Conservation (phyloP, 805 yeast genomes). For the Teunomyces tritomae region DNA sequence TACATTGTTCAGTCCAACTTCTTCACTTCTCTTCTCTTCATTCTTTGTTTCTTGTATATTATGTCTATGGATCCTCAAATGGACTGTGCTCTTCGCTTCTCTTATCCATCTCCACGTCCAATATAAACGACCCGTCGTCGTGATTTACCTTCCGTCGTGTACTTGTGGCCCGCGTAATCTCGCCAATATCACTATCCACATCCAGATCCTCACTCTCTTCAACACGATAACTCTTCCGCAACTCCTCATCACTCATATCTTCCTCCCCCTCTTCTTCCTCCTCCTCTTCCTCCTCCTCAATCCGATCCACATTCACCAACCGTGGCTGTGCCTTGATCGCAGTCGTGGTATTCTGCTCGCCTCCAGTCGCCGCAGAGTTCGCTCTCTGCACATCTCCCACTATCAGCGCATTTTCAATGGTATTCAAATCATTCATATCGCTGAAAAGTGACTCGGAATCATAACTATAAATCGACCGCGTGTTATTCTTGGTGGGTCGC, state of each 20-base stretch:
- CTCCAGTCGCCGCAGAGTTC: constrained; percentile 9
- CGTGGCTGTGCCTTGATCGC: constrained; percentile 77
- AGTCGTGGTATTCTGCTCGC: constrained; percentile 51
- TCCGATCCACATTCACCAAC: constrained; percentile 55
- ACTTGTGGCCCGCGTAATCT: constrained; percentile 41
- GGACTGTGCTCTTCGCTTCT: constrained; percentile 25
- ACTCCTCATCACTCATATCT: not conserved
- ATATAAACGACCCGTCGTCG: constrained; percentile 25
- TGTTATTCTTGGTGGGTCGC: constrained; percentile 45
- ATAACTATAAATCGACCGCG: constrained; percentile 44
- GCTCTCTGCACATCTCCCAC: constrained; percentile 37
- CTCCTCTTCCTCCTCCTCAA: constrained; percentile 45
- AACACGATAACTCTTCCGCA: not conserved
- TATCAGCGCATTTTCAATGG: constrained; percentile 47
- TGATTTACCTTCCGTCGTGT: constrained; percentile 8
- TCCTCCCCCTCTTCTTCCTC: constrained; percentile 38
- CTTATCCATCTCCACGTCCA: constrained; percentile 33
- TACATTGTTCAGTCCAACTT: no score
- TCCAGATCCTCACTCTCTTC: constrained; percentile 25
- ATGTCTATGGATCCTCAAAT: constrained; percentile 23
- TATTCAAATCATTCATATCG: constrained; percentile 31
- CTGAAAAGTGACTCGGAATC: constrained; percentile 42
- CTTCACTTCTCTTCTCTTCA: not conserved
- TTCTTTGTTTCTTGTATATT: not conserved
- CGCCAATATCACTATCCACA: constrained; percentile 47